phyloP scores from a whole-genome alignment of 164 flowering plant genomes.

The Amborella trichopoda region DNA sequence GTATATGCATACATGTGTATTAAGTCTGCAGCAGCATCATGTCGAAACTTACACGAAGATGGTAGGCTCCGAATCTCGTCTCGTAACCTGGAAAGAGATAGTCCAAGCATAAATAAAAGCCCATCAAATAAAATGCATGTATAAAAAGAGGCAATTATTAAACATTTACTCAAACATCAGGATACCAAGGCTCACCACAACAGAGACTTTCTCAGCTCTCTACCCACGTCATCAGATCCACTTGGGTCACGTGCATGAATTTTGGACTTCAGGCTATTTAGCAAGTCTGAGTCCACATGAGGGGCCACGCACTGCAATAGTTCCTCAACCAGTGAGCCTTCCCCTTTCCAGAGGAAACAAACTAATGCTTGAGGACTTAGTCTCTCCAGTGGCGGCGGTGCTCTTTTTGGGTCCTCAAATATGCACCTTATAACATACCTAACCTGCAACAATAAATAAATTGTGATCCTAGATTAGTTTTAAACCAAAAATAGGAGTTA shows the following conservation, averaged over 20 bases:
- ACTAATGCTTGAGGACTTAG: slow-evolving; percentile 60
- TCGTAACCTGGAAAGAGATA: slow-evolving; percentile 63
- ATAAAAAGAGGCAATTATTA: neutral
- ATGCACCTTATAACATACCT: slow-evolving; percentile 85
- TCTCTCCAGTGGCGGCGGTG: slow-evolving; percentile 88
- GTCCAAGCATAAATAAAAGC: neutral
- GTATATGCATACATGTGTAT: slow-evolving; percentile 92
- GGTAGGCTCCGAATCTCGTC: slow-evolving; percentile 88
- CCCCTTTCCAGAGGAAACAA: slow-evolving; percentile 78
- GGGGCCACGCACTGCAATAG: slow-evolving; percentile 79
- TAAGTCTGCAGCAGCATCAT: slow-evolving; percentile 99
- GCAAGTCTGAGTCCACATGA: slow-evolving; percentile 48
- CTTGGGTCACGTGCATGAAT: slow-evolving; percentile 72
- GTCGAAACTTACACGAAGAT: slow-evolving; percentile 75
- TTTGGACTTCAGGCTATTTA: slow-evolving; percentile 51
- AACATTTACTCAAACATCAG: neutral
- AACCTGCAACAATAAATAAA: slow-evolving; percentile 59
- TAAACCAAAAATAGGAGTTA: no score
- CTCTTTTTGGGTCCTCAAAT: slow-evolving; percentile 81
- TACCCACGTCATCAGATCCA: slow-evolving; percentile 47
- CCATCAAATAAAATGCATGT: neutral
- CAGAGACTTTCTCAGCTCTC: slow-evolving; percentile 62
- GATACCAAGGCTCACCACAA: slow-evolving; percentile 90
- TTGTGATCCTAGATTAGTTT: no score
- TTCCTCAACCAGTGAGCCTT: slow-evolving; percentile 84